Percentiles rank a stretch among this genome's conserved stretches.
phyloP scores from a whole-genome alignment of 352 stramenopile genomes.

The Pythium utonaiense region DNA sequence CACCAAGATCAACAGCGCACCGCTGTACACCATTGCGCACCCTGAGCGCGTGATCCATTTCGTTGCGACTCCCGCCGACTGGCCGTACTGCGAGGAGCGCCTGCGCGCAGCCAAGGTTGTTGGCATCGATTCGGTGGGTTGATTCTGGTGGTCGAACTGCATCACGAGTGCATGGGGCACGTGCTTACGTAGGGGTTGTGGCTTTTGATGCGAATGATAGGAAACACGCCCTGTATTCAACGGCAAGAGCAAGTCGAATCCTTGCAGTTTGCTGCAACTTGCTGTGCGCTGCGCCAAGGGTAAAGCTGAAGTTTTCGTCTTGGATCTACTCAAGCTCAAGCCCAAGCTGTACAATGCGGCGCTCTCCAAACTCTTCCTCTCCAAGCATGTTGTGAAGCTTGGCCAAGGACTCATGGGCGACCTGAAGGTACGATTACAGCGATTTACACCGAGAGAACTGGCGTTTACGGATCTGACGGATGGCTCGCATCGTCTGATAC shows the following conservation, averaged over 20 bases:
- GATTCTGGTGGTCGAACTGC: slow-evolving; percentile 6
- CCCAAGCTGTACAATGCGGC: slow-evolving; percentile 61
- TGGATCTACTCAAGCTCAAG: slow-evolving; percentile 58
- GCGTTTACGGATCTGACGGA: neutral
- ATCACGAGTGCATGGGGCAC: too few species aligned
- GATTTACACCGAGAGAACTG: neutral
- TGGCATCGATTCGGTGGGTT: slow-evolving; percentile 69
- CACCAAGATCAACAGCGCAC: slow-evolving; percentile 46
- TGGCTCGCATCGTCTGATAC: neutral
- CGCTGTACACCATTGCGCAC: slow-evolving; percentile 47
- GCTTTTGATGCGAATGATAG: slow-evolving; percentile 20
- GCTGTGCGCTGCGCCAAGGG: slow-evolving; percentile 42
- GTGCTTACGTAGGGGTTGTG: neutral
- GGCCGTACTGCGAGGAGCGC: slow-evolving; percentile 43
- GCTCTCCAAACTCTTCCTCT: slow-evolving; percentile 56
- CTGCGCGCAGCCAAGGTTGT: slow-evolving; percentile 49
- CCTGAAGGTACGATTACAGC: slow-evolving; percentile 31
- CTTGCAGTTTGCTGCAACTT: slow-evolving; percentile 59
- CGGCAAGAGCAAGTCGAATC: slow-evolving; percentile 35
- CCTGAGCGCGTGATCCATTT: slow-evolving; percentile 41
- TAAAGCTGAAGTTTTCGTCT: slow-evolving; percentile 67
- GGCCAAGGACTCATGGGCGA: slow-evolving; percentile 64
- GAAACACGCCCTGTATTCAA: slow-evolving; percentile 62
- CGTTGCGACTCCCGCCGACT: slow-evolving; percentile 40
- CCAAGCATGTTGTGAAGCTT: slow-evolving; percentile 62